A percentile compares a stretch with the other conserved stretches of the same genome.
Evolutionary conservation across 495 filamentous ascomycete species (phyloP).

Genomic region (Chaetomidium leptoderma): DNA sequence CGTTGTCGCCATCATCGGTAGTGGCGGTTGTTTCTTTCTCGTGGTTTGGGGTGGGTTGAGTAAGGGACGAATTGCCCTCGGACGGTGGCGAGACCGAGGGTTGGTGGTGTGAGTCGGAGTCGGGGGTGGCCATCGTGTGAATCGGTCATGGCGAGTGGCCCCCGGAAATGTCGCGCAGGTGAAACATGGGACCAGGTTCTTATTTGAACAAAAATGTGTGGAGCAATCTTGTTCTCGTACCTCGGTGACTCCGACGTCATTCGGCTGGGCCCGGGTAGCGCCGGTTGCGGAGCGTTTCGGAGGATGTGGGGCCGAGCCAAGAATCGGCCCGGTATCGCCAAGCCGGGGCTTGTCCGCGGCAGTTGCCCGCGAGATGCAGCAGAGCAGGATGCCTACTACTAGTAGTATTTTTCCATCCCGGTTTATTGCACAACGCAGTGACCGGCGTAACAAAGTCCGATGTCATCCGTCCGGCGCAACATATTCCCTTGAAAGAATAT

Average conservation of each 20-base stretch:
- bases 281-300: background rate
- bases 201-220: background rate
- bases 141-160: background rate
- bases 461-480: too few species aligned
- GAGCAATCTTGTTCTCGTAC: background rate
- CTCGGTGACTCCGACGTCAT: conserved; percentile 4
- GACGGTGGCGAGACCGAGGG: background rate
- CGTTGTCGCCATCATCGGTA: background rate
- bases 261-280: background rate
- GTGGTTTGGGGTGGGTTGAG: background rate
- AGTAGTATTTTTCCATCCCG: too few species aligned
- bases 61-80: conserved; percentile 5
- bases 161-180: background rate
- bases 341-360: background rate
- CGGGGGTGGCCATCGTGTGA: background rate
- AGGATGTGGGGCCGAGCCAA: conserved; percentile 10
- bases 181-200: background rate
- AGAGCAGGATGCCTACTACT: too few species aligned
- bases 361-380: too few species aligned
- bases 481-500: too few species aligned
- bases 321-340: conserved; percentile 11
- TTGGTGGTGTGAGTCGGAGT: background rate
- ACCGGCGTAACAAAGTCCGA: too few species aligned
- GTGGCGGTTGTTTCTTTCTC: background rate
- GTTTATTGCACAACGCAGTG: too few species aligned